Evolutionary conservation across 2,329 filamentous ascomycete genomes (phyloP).

Genomic region (Beauveria australis): DNA sequence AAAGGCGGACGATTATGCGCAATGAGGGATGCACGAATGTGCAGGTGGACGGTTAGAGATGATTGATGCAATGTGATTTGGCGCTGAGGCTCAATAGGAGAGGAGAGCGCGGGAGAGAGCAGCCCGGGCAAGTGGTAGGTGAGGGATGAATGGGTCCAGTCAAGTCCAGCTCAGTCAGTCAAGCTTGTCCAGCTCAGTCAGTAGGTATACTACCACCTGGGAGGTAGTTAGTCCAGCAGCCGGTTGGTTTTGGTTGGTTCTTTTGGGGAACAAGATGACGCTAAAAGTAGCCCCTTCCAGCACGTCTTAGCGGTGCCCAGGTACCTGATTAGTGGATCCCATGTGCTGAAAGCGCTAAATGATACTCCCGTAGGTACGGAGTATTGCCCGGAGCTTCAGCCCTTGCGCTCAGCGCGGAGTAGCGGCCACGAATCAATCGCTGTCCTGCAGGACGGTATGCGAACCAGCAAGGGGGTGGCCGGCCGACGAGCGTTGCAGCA

Average conservation of each 20-base stretch:
- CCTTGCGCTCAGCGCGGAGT: background rate
- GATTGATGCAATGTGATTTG: constrained; percentile 10
- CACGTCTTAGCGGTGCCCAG: background rate
- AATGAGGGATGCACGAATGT: constrained; percentile 4
- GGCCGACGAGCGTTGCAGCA: background rate
- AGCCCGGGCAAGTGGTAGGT: background rate
- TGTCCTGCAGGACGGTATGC: background rate
- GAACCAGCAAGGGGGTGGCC: background rate
- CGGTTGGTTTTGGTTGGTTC: background rate
- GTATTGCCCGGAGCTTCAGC: no score
- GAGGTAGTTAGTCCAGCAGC: background rate
- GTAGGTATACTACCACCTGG: no score
- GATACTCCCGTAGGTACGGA: no score
- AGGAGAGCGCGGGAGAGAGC: constrained; percentile 5
- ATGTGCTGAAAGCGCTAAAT: background rate
- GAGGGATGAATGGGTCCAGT: background rate
- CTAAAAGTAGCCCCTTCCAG: background rate
- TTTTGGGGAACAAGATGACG: background rate
- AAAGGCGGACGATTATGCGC: constrained; percentile 2
- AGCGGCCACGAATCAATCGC: constrained; percentile 2
- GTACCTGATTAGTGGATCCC: background rate
- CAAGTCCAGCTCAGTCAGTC: no score
- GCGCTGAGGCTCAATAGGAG: constrained; percentile 10
- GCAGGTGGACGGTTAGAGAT: constrained; percentile 11
- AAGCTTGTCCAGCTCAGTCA: no score